Percentiles rank a stretch among this genome's conserved stretches.
Conservation (phyloP, 768 basidiomycete species). For the Russula ochroleuca region DNA sequence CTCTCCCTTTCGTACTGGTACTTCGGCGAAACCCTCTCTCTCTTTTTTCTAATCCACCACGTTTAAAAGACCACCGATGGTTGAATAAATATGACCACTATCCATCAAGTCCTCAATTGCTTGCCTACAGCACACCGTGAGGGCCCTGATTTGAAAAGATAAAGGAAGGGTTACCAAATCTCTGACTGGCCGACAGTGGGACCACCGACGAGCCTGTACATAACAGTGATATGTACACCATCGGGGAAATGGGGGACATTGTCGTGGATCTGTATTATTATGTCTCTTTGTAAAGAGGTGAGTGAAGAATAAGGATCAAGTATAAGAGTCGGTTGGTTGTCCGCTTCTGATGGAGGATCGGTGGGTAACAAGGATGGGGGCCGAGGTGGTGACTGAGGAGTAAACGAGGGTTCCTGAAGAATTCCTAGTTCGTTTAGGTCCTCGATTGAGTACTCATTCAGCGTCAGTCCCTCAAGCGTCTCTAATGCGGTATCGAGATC, state of each 20-base stretch:
- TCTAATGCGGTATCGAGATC: not conserved
- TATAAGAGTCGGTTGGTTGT: conserved; percentile 1
- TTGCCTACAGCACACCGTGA: conserved; percentile 21
- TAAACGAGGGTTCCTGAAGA: not conserved
- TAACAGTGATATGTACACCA: conserved; percentile 16
- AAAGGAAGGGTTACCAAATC: conserved; percentile 13
- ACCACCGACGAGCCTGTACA: not conserved
- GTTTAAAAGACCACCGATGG: conserved; percentile 23
- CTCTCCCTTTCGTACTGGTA: not conserved
- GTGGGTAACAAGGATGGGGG: not conserved
- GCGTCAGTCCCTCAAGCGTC: conserved; percentile 10
- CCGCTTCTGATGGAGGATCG: not conserved
- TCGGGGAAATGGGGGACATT: conserved; percentile 14
- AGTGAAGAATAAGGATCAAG: conserved; percentile 27
- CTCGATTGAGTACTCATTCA: not conserved
- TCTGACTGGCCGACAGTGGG: conserved; percentile 4
- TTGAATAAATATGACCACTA: conserved; percentile 23
- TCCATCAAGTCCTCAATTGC: conserved; percentile 30
- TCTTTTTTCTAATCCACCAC: conserved; percentile 6
- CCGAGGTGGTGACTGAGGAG: not conserved
- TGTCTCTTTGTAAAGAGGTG: conserved; percentile 21
- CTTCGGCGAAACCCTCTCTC: not conserved
- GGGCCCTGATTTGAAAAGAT: not conserved
- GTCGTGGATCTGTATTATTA: conserved; percentile 25
- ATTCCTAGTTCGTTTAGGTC: not conserved